Evolutionary conservation across 805 yeast species (phyloP).

Genomic region (Suhomyces kilbournensis): DNA sequence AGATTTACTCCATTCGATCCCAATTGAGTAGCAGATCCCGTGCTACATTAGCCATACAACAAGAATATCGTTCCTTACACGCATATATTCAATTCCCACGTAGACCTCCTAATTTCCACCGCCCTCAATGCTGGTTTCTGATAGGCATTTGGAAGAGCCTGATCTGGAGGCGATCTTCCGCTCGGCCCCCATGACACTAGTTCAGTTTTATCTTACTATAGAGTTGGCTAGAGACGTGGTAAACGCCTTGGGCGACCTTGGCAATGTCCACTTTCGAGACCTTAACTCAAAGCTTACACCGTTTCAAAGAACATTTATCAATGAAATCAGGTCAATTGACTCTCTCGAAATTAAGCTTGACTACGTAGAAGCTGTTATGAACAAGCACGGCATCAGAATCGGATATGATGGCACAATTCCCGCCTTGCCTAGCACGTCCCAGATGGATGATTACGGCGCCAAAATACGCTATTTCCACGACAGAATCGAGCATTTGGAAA

Average conservation of each 20-base stretch:
- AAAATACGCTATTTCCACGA: slow-evolving; percentile 24
- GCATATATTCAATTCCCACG: background rate
- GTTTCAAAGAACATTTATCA: slow-evolving; percentile 45
- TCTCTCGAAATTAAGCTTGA: slow-evolving; percentile 28
- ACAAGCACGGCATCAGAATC: slow-evolving; percentile 29
- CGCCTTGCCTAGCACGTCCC: slow-evolving; percentile 30
- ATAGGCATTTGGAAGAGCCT: background rate
- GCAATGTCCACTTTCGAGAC: slow-evolving; percentile 44
- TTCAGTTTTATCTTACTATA: slow-evolving; percentile 46
- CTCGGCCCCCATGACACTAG: slow-evolving; percentile 49
- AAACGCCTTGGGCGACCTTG: slow-evolving; percentile 34
- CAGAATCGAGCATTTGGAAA: slow-evolving; percentile 36
- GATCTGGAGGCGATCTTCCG: slow-evolving; percentile 39
- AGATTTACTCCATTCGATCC: background rate
- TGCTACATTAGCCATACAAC: background rate
- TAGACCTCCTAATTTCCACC: background rate
- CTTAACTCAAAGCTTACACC: slow-evolving; percentile 47
- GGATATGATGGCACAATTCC: slow-evolving; percentile 38
- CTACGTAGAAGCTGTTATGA: slow-evolving; percentile 27
- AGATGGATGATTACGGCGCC: slow-evolving; percentile 31
- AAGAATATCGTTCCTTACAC: background rate
- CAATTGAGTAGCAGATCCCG: background rate
- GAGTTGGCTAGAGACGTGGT: slow-evolving; percentile 46
- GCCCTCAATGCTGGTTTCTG: background rate
- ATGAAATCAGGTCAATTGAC: slow-evolving; percentile 39